These are phyloP conservation scores for Naumovozyma dairenensis DNA, from an alignment of 805 yeast genomes.

Conservation along the genomic window DNA sequence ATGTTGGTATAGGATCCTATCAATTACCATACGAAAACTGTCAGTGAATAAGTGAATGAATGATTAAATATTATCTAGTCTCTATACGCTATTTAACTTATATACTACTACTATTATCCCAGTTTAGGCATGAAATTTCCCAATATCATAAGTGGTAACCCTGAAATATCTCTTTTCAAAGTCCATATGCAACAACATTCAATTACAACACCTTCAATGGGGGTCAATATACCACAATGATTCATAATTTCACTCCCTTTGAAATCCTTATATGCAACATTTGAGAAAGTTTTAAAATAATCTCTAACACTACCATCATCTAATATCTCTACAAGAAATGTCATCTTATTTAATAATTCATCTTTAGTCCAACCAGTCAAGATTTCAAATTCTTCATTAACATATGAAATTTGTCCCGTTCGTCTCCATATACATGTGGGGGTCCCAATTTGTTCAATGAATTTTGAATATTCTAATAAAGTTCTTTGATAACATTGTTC, in stretches of 20 bases:
- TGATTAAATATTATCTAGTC: too few relatives aligned
- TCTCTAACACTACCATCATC: conserved; percentile 82
- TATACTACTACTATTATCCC: too few relatives aligned
- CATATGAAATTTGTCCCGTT: conserved; percentile 90
- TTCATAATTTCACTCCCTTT: conserved; percentile 84
- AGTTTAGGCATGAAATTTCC: conserved; percentile 91
- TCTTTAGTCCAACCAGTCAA: conserved; percentile 84
- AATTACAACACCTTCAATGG: conserved; percentile 39
- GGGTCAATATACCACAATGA: conserved; percentile 68
- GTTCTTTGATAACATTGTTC: conserved; percentile 95
- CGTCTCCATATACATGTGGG: conserved; percentile 95
- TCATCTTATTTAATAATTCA: conserved; percentile 53
- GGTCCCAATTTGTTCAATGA: conserved; percentile 76
- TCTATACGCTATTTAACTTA: too few relatives aligned
- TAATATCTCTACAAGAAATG: conserved; percentile 70
- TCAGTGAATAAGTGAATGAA: too few relatives aligned
- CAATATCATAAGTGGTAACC: conserved; percentile 92
- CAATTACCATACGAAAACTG: too few relatives aligned
- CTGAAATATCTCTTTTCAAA: conserved; percentile 86
- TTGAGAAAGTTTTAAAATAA: conserved; percentile 76
- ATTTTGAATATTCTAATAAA: conserved; percentile 75
- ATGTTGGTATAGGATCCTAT: too few relatives aligned
- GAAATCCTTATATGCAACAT: conserved; percentile 84
- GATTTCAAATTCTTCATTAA: conserved; percentile 86
- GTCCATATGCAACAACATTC: conserved; percentile 87